These are phyloP conservation scores for Byssochlamys sp. DNA, from an alignment of 2,329 filamentous ascomycete species.

Conservation along the genomic window DNA sequence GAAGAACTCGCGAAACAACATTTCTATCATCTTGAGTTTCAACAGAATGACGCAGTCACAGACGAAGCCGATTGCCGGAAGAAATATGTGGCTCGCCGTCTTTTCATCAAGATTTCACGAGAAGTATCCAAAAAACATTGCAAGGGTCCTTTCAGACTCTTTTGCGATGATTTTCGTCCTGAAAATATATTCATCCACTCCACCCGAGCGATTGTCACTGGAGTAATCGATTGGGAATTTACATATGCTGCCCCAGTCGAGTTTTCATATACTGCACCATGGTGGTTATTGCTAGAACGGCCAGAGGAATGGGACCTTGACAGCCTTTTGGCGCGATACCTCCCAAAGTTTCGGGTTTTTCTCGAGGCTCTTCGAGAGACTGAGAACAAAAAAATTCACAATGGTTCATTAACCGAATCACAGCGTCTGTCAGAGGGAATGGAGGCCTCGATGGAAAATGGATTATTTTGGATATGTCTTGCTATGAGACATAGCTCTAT, in stretches of 20 bases:
- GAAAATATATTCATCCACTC: constrained; percentile 18
- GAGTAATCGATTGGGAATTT: constrained; percentile 21
- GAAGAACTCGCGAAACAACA: constrained; percentile 16
- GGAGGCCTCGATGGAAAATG: constrained; percentile 15
- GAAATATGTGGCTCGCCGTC: constrained; percentile 18
- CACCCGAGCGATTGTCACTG: constrained; percentile 10
- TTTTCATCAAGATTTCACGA: constrained; percentile 14
- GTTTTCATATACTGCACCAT: constrained; percentile 15
- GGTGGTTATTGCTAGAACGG: constrained; percentile 18
- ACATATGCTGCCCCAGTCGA: constrained; percentile 16
- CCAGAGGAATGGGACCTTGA: constrained; percentile 20
- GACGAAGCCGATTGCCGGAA: constrained; percentile 15
- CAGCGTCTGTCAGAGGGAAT: constrained; percentile 16
- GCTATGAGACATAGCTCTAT: constrained; percentile 15
- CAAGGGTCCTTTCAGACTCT: constrained; percentile 15
- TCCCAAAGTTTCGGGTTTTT: constrained; percentile 15
- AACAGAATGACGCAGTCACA: constrained; percentile 19
- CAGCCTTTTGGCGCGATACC: constrained; percentile 14
- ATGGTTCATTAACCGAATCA: constrained; percentile 8
- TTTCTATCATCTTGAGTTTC: constrained; percentile 16
- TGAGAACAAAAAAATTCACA: constrained; percentile 12
- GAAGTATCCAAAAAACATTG: constrained; percentile 10
- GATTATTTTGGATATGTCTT: constrained; percentile 20
- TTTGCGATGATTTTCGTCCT: constrained; percentile 23
- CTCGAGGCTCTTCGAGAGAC: constrained; percentile 17